Base-by-base conservation (phyloP, 2,329 filamentous ascomycete genomes). In the Myriosclerotinia duriaeana region DNA sequence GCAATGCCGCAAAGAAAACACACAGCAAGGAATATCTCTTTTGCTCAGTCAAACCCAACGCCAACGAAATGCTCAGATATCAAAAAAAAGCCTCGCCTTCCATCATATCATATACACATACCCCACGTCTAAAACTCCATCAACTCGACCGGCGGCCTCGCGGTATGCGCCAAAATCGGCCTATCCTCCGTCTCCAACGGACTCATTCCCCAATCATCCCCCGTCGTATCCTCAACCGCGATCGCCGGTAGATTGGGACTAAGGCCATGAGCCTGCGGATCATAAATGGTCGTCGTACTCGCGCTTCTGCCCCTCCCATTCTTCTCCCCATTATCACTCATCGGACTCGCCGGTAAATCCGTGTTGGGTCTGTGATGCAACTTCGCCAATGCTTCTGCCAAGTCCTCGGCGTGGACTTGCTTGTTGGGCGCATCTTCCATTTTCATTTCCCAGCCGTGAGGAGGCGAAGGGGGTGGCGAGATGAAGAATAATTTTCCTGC, bases 401-500 rank as follows among this genome's bases (percentile, higher is more conserved):
- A 80, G 75, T 90, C 88, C 67, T 90, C 87, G 53, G 88, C 87
- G 74, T 90, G 86, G 36, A 90, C 86, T 74, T 84, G 81, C 78
- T 88, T 89, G 77, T 90, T 90, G 66, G 88, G 88, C 5, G 87
- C 87, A 71, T 87, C 87, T 77, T 90, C 88, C 56, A 89, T 79
- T 70, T 83, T 83, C 78, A 87, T 83, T 79, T 89, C 85, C 88
- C 88, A 90, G 72, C 85, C 87, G 72, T 88, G 86, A 2, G 88
- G 88, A 53, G 88, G 87, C 67, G 83, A 86, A 6, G 88, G 87
- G 11, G 88, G 88, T 38, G 88, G 88, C 61, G 85, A 88, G 77
- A 90, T 90, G 80, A 90, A 90, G 81, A 90, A 90, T 64, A 89
- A 83, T 80, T 89, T 89, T 74, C 87, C 87, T 63, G 86, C 86